These are phyloP conservation scores for Protea cynaroides DNA, from an alignment of 164 flowering plant species.

Conservation along the genomic window DNA sequence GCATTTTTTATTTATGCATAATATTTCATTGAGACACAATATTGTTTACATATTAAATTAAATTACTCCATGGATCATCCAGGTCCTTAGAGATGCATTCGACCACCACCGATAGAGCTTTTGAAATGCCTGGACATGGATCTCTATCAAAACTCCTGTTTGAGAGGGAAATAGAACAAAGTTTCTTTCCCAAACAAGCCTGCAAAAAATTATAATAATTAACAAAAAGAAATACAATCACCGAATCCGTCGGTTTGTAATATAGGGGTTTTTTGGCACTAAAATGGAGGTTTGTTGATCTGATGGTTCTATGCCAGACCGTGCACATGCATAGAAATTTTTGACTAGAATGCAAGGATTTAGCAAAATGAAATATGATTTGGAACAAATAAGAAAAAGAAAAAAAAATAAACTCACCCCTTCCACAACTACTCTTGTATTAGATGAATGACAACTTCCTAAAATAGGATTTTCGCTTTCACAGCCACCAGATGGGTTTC, in stretches of 20 bases:
- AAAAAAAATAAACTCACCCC: constrained; percentile 27
- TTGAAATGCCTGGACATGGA: constrained; percentile 47
- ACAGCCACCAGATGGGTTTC: constrained; percentile 53
- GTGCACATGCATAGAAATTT: too few relatives aligned
- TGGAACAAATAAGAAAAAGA: too few relatives aligned
- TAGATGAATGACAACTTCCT: constrained; percentile 48
- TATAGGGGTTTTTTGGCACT: too few relatives aligned
- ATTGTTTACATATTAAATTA: background rate
- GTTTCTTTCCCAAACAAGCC: constrained; percentile 50
- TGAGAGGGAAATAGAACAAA: constrained; percentile 30
- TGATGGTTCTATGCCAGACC: too few relatives aligned
- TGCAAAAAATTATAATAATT: constrained; percentile 19
- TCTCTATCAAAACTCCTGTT: constrained; percentile 32
- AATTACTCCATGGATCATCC: background rate
- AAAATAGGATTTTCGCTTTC: constrained; percentile 31
- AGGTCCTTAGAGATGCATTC: constrained; percentile 19
- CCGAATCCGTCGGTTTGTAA: background rate
- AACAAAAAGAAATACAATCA: background rate
- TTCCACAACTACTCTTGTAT: constrained; percentile 35
- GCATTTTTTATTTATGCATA: too few relatives aligned
- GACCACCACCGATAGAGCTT: constrained; percentile 44
- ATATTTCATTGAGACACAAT: too few relatives aligned
- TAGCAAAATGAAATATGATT: too few relatives aligned
- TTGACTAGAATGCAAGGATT: too few relatives aligned
- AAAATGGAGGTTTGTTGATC: too few relatives aligned